Evolutionary conservation across 1,284 basidiomycete species (phyloP).

Genomic region (Coriolopsis trogii): DNA sequence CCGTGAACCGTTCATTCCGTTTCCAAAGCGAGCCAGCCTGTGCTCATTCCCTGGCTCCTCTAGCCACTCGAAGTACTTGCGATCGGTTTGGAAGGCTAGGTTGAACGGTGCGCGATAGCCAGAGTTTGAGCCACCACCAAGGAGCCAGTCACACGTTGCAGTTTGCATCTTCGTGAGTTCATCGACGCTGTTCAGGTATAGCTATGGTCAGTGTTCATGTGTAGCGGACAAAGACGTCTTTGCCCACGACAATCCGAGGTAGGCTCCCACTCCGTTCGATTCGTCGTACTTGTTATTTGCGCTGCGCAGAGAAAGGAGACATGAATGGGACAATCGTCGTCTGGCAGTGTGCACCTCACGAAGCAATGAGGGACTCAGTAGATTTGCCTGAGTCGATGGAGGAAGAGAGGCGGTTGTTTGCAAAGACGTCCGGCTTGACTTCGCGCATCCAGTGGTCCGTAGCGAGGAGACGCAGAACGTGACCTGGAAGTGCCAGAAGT

Average conservation of each 20-base stretch:
- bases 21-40: constrained; percentile 11
- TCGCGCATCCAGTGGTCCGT: constrained; percentile 73
- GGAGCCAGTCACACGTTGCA: constrained; percentile 10
- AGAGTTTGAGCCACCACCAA: background rate
- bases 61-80: constrained; percentile 17
- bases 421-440: constrained; percentile 64
- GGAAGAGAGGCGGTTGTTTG: constrained; percentile 65
- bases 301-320: constrained; percentile 31
- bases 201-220: background rate
- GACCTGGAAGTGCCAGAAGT: constrained; percentile 40
- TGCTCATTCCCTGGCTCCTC: constrained; percentile 14
- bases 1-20: constrained; percentile 16
- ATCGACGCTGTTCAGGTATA: constrained; percentile 1
- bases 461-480: constrained; percentile 67
- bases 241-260: constrained; percentile 62
- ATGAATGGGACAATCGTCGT: background rate
- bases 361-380: constrained; percentile 36
- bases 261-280: constrained; percentile 63
- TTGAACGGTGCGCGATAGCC: constrained; percentile 9
- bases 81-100: constrained; percentile 32
- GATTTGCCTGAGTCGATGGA: constrained; percentile 55
- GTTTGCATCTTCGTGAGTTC: constrained; percentile 7
- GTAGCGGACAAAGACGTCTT: background rate
- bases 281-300: constrained; percentile 61
- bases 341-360: constrained; percentile 24